Percentiles rank a stretch among this genome's conserved stretches.
Conservation (phyloP, 2,329 filamentous ascomycete species). For the Gyromitra esculenta region DNA sequence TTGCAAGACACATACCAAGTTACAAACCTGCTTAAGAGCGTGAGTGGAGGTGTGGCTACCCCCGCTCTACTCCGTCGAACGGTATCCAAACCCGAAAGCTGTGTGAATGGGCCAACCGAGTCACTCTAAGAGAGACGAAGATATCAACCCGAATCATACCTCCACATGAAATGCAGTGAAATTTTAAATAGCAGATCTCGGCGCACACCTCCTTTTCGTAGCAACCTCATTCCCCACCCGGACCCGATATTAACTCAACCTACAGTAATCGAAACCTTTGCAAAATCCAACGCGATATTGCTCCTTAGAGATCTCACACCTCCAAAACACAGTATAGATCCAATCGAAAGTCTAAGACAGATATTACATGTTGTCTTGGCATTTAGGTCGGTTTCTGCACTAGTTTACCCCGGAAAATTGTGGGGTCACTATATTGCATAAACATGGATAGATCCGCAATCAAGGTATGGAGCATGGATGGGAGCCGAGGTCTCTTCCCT, state of each 20-base stretch:
- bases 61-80: too few relatives aligned
- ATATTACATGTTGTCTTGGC: background rate
- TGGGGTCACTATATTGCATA: slow-evolving; percentile 20
- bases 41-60: too few relatives aligned
- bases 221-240: background rate
- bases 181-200: background rate
- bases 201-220: background rate
- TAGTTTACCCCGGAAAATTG: slow-evolving; percentile 7
- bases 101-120: too few relatives aligned
- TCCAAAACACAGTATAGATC: background rate
- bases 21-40: too few relatives aligned
- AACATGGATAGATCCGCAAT: background rate
- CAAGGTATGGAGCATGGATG: slow-evolving; percentile 1
- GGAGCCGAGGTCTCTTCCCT: slow-evolving; percentile 12
- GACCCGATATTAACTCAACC: background rate
- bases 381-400: background rate
- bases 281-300: background rate
- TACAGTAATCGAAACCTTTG: background rate
- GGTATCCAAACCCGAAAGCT: too few relatives aligned
- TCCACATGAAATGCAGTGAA: background rate
- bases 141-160: too few relatives aligned
- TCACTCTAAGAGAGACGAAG: too few relatives aligned
- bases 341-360: background rate
- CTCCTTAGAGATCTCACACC: background rate
- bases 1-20: background rate